Percentiles rank a stretch among this genome's conserved stretches.
phyloP scores from a whole-genome alignment of 257 asterid species.

The Ophiorrhiza pumila region DNA sequence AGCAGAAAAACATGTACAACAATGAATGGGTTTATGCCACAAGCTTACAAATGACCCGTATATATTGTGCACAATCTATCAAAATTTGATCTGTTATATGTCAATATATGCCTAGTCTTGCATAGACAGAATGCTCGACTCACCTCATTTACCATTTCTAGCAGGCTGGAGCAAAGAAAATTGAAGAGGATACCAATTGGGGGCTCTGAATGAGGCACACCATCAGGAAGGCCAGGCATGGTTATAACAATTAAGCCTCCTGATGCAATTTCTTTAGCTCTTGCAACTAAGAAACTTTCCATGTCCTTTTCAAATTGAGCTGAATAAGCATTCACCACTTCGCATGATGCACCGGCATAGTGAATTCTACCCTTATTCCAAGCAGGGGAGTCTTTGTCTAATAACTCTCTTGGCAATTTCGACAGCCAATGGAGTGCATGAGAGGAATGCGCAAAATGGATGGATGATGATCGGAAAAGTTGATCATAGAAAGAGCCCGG shows the following conservation, averaged over 20 bases:
- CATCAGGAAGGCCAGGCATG: slow-evolving; percentile 14
- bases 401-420: slow-evolving; percentile 16
- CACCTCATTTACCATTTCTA: slow-evolving; percentile 49
- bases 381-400: slow-evolving; percentile 11
- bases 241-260: slow-evolving; percentile 29
- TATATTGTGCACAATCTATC: too few relatives aligned
- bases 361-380: slow-evolving; percentile 32
- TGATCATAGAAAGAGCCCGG: slow-evolving; percentile 33
- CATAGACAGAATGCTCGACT: too few relatives aligned
- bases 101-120: too few relatives aligned
- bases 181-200: neutral
- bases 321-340: slow-evolving; percentile 23
- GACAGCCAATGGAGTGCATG: slow-evolving; percentile 40
- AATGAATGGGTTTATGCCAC: too few relatives aligned
- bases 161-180: slow-evolving; percentile 18
- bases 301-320: slow-evolving; percentile 32
- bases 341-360: slow-evolving; percentile 15
- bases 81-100: too few relatives aligned
- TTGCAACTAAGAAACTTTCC: slow-evolving; percentile 21
- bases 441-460: slow-evolving; percentile 28
- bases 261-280: slow-evolving; percentile 30
- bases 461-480: slow-evolving; percentile 19
- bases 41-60: too few relatives aligned
- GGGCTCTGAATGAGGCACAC: neutral
- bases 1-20: too few relatives aligned